Conservation (phyloP, 192 early-diverging fungal species). For the Kickxella alabastrina region DNA sequence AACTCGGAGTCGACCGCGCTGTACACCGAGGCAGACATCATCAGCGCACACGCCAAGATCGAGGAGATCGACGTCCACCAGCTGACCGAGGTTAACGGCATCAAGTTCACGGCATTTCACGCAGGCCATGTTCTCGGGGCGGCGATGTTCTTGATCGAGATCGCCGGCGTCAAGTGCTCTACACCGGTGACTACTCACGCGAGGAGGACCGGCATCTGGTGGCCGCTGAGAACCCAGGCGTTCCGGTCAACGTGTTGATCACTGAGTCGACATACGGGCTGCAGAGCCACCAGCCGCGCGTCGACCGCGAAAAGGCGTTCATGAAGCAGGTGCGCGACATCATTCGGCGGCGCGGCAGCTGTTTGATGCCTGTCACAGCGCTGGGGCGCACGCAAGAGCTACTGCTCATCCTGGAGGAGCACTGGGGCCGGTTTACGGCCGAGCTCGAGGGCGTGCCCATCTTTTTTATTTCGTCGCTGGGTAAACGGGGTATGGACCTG, state of each 20-base stretch:
- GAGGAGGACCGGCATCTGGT: conserved; percentile 99
- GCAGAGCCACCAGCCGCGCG: conserved; percentile 91
- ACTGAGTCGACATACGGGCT: conserved; percentile 97
- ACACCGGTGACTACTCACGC: conserved; percentile 98
- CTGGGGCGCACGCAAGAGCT: conserved; percentile 97
- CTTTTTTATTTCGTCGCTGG: conserved; percentile 90
- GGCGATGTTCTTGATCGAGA: conserved; percentile 94
- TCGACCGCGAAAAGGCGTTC: conserved; percentile 86
- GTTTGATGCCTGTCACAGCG: conserved; percentile 94
- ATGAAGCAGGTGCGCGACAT: conserved; percentile 80
- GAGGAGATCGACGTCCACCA: conserved; percentile 97
- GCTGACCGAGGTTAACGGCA: conserved; percentile 89
- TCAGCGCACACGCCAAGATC: conserved; percentile 78
- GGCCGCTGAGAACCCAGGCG: conserved; percentile 88
- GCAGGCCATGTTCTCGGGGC: conserved; percentile 98
- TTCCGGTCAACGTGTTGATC: conserved; percentile 86
- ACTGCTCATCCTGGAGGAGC: conserved; percentile 94
- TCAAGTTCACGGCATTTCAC: conserved; percentile 93
- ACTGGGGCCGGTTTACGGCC: conserved; percentile 82
- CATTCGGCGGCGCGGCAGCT: conserved; percentile 82
- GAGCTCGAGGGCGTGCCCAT: conserved; percentile 88
- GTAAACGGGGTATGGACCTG: conserved; percentile 96
- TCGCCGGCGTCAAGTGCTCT: conserved; percentile 87
- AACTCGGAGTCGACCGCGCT: conserved; percentile 69
- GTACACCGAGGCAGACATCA: conserved; percentile 86